These are phyloP conservation scores for Ophiosphaerella korrae DNA, from an alignment of 2,329 filamentous ascomycete species.

Conservation along the genomic window DNA sequence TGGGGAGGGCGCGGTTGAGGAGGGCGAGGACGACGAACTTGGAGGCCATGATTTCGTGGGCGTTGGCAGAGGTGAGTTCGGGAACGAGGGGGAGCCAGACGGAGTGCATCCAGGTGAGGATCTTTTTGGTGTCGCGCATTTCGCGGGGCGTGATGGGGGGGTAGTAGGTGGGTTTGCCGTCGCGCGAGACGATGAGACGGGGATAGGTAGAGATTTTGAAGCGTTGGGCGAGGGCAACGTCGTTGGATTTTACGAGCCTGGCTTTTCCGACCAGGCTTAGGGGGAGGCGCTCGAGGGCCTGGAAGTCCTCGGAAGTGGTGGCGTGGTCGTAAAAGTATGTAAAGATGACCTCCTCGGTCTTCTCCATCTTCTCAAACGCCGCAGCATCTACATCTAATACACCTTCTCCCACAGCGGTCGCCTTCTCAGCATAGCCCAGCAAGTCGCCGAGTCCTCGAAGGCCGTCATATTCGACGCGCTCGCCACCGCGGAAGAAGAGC, in stretches of 20 bases:
- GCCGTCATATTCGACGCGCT: conserved; percentile 91
- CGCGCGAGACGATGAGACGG: conserved; percentile 84
- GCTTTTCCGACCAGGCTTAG: conserved; percentile 89
- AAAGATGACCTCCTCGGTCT: conserved; percentile 95
- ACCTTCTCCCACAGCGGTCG: conserved; percentile 75
- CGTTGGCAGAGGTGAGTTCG: conserved; percentile 88
- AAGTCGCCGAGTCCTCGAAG: conserved; percentile 91
- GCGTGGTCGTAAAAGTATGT: conserved; percentile 97
- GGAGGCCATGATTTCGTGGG: conserved; percentile 91
- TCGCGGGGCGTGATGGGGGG: conserved; percentile 83
- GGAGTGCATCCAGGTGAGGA: conserved; percentile 91
- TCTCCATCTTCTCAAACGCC: conserved; percentile 79
- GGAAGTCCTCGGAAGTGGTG: conserved; percentile 89
- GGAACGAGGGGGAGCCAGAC: conserved; percentile 97
- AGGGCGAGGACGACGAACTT: conserved; percentile 95
- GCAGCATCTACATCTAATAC: conserved; percentile 80
- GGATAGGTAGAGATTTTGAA: conserved; percentile 99
- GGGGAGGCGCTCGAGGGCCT: conserved; percentile 82
- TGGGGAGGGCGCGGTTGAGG: conserved; percentile 76
- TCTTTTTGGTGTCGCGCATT: conserved; percentile 83
- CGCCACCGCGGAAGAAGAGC: conserved; percentile 88
- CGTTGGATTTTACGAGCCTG: conserved; percentile 89
- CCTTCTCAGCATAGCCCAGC: conserved; percentile 83
- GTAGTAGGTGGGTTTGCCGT: conserved; percentile 90
- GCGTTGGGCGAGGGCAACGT: conserved; percentile 72